Conservation (phyloP, 1,284 basidiomycete species). For the Coniferiporia weirii region DNA sequence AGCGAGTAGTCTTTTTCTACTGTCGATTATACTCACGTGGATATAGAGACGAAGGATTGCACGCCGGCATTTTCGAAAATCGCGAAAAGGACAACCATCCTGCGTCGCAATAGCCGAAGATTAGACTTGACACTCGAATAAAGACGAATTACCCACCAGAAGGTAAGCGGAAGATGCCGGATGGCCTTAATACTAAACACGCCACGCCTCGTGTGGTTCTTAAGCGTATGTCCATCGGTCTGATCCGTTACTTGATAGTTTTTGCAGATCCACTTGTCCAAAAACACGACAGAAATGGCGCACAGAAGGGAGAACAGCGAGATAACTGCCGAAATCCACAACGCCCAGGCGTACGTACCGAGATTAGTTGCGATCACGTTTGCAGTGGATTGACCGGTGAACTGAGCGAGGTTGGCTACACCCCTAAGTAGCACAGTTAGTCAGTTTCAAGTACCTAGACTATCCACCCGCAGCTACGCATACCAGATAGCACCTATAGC, state of each 20-base stretch:
- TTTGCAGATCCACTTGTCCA: conserved; percentile 35
- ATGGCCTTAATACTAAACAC: conserved; percentile 34
- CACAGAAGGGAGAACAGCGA: conserved; percentile 37
- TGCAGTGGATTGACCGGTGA: conserved; percentile 34
- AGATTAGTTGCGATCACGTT: conserved; percentile 38
- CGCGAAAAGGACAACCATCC: conserved; percentile 38
- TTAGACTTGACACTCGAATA: neutral
- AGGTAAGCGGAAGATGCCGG: conserved; percentile 34
- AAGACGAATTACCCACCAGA: conserved; percentile 23
- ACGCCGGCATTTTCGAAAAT: conserved; percentile 43
- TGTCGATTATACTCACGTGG: conserved; percentile 30
- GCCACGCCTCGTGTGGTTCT: conserved; percentile 25
- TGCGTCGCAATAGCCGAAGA: neutral
- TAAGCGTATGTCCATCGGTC: conserved; percentile 31
- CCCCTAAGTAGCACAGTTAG: conserved; percentile 25
- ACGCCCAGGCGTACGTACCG: conserved; percentile 37
- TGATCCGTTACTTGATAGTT: conserved; percentile 37
- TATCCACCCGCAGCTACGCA: neutral
- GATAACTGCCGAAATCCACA: conserved; percentile 40
- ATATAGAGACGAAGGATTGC: conserved; percentile 42
- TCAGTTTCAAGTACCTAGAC: neutral
- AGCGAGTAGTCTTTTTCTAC: neutral
- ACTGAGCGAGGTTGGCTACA: conserved; percentile 39
- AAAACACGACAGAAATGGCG: conserved; percentile 33
- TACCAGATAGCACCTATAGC: conserved; percentile 26